Evolutionary conservation across 768 basidiomycete species (phyloP).

Genomic region (Chiua virens): DNA sequence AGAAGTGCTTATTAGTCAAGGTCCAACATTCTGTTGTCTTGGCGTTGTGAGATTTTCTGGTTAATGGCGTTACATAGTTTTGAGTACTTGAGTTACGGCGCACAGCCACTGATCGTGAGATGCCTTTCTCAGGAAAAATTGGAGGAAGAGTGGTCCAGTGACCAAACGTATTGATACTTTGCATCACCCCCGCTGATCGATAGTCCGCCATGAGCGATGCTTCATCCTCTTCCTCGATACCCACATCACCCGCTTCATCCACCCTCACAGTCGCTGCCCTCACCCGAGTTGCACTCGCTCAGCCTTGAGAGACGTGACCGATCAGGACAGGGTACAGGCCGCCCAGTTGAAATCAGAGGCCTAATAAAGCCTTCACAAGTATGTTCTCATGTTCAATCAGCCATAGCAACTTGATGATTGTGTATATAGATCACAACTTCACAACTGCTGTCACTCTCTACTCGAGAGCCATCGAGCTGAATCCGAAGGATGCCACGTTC

Average conservation of each 20-base stretch:
- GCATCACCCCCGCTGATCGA: neutral
- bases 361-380: constrained; percentile 85
- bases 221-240: constrained; percentile 26
- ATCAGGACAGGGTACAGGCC: constrained; percentile 69
- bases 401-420: constrained; percentile 1
- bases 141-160: no score
- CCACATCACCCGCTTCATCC: constrained; percentile 50
- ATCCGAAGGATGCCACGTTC: constrained; percentile 84
- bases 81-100: no score
- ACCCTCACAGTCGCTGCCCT: constrained; percentile 56
- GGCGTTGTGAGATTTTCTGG: no score
- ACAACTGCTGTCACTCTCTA: constrained; percentile 75
- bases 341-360: constrained; percentile 77
- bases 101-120: constrained; percentile 35
- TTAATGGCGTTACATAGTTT: no score
- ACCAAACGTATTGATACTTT: neutral
- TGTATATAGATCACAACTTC: constrained; percentile 67
- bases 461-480: constrained; percentile 79
- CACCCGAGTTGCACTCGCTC: constrained; percentile 56
- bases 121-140: neutral
- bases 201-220: constrained; percentile 21
- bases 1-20: no score
- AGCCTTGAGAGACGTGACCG: constrained; percentile 60
- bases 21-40: no score
- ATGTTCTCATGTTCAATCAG: constrained; percentile 4